phyloP scores from a whole-genome alignment of 805 yeast genomes.

The Candida ascalaphidarum region DNA sequence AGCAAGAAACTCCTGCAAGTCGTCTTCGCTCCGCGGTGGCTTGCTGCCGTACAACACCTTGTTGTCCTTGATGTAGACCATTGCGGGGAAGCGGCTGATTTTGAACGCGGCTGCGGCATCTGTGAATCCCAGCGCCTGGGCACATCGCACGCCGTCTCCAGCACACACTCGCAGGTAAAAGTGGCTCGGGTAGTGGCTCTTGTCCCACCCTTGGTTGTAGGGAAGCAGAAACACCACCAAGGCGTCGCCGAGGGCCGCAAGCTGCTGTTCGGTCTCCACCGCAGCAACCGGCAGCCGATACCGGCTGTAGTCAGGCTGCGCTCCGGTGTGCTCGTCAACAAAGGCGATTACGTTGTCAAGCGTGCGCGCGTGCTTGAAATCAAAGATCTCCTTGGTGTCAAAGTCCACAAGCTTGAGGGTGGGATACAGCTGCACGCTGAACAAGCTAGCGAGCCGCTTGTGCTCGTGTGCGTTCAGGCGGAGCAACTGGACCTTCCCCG shows the following conservation, averaged over 20 bases:
- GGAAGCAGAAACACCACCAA: slow-evolving; percentile 17
- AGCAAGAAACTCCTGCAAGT: slow-evolving; percentile 2
- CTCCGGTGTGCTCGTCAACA: slow-evolving; percentile 7
- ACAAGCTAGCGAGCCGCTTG: slow-evolving; percentile 26
- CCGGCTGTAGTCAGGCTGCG: slow-evolving; percentile 13
- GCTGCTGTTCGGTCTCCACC: background rate
- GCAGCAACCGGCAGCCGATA: slow-evolving; percentile 6
- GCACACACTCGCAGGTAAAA: slow-evolving; percentile 21
- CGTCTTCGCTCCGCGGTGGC: slow-evolving; percentile 5
- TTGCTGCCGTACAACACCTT: slow-evolving; percentile 6
- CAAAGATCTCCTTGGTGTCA: slow-evolving; percentile 32
- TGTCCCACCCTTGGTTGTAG: slow-evolving; percentile 20
- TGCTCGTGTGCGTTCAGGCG: slow-evolving; percentile 20
- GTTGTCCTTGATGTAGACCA: slow-evolving; percentile 17
- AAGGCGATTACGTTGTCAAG: slow-evolving; percentile 12
- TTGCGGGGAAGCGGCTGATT: slow-evolving; percentile 24
- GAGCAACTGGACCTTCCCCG: slow-evolving; percentile 21
- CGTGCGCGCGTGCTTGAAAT: slow-evolving; percentile 12
- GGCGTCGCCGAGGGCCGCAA: slow-evolving; percentile 3
- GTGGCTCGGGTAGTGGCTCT: slow-evolving; percentile 23
- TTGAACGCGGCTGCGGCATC: slow-evolving; percentile 14
- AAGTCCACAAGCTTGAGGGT: slow-evolving; percentile 37
- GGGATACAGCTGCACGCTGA: slow-evolving; percentile 40
- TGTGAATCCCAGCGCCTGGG: slow-evolving; percentile 7
- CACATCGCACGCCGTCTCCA: slow-evolving; percentile 9